Evolutionary conservation across 768 basidiomycete genomes (phyloP), one percentile per base, ranked within the genome.

Genomic region (Asterophora parasitica): DNA sequence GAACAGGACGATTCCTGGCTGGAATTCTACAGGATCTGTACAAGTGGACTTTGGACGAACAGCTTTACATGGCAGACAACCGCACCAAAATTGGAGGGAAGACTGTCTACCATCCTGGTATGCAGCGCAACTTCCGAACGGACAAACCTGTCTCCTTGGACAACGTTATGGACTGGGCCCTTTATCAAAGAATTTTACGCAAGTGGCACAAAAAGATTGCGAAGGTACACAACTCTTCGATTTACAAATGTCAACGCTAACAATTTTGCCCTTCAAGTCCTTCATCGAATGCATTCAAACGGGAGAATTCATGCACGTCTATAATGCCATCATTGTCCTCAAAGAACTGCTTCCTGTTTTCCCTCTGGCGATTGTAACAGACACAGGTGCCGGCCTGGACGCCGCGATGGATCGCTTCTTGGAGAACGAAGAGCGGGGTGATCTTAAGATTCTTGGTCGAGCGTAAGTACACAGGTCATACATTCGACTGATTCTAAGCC

Each of bases 221-320:
- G 42, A 78, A 76, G 61, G 95, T 92, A 60, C 42, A 58, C 53
- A 46, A 36, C 23, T 19, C 31, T 10, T 12, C 4, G 15, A 7
- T 32, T 15, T 17, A 13, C 6, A 20, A 13, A 11, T 46, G 20
- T 9, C 26, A 17, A 17, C 43, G 42, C 31, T 52, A 31, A 49
- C 8, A 23, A n/a, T n/a, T n/a, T 19, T 19, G 26, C 30, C 33
- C 32, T 49, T 28, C 15, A 58, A 93, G 93, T 82, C 81, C 47
- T 81, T 97, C 55, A 71, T 76, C 15, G 85, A 82, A 27, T 92
- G 88, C 61, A 85, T 97, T 51, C 78, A 84, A 58, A 86, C 92
- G 2, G 81, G 79, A 42, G 94, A 94, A 59, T 98, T 94, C 64
- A 95, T 97, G 88, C 92, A 92, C 58, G 89, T 97, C 45, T 94